Conservation (phyloP, 805 yeast genomes). For the Candida methanosorbosa region DNA sequence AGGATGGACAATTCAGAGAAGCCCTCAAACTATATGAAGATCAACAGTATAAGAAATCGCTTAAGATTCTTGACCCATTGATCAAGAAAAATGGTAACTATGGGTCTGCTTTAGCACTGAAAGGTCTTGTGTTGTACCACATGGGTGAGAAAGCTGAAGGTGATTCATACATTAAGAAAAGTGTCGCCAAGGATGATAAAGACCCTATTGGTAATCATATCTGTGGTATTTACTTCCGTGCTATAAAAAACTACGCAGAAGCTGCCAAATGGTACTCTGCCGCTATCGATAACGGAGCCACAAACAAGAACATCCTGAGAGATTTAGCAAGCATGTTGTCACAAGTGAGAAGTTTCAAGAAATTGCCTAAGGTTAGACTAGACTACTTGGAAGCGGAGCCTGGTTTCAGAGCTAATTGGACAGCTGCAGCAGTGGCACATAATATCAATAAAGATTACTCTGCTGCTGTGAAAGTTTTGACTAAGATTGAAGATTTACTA, state of each 20-base stretch:
- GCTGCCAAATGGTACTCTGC: slow-evolving; percentile 73
- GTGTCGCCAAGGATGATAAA: slow-evolving; percentile 46
- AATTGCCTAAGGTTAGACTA: slow-evolving; percentile 54
- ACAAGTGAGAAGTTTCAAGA: slow-evolving; percentile 68
- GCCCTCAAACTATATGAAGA: slow-evolving; percentile 78
- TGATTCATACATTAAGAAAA: slow-evolving; percentile 48
- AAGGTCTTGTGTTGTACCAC: slow-evolving; percentile 62
- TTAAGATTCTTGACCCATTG: slow-evolving; percentile 66
- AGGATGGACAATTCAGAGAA: slow-evolving; percentile 67
- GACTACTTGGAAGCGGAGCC: slow-evolving; percentile 62
- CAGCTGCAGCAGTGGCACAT: slow-evolving; percentile 78
- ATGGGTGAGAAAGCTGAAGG: slow-evolving; percentile 58
- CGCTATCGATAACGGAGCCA: slow-evolving; percentile 70
- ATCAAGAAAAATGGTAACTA: slow-evolving; percentile 69
- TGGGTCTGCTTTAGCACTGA: slow-evolving; percentile 76
- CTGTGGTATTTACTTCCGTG: slow-evolving; percentile 74
- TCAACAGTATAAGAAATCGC: slow-evolving; percentile 80
- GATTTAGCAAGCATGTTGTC: slow-evolving; percentile 76
- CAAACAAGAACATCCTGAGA: slow-evolving; percentile 69
- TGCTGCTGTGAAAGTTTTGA: slow-evolving; percentile 63
- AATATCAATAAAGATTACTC: slow-evolving; percentile 60
- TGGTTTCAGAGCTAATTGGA: slow-evolving; percentile 88
- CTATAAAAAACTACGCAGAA: slow-evolving; percentile 57
- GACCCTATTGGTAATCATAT: slow-evolving; percentile 78
- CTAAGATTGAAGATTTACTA: slow-evolving; percentile 68